Base-by-base conservation (phyloP, 129 eudicot genomes). In the Logfia minima region DNA sequence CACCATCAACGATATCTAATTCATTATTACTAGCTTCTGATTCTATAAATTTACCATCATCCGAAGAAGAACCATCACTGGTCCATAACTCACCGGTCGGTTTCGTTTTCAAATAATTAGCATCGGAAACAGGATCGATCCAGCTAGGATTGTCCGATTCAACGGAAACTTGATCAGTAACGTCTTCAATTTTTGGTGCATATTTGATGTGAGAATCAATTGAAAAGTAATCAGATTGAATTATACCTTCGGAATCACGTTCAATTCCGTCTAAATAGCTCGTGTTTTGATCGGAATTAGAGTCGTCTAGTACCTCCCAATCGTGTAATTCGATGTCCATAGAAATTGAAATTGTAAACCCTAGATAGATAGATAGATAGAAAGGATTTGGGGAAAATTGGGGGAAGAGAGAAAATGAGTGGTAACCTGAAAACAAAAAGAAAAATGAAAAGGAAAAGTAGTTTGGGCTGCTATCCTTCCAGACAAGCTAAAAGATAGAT, bases 231-330 rank as follows among this genome's bases (percentile, higher is more conserved):
- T 93, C 85, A 58, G 79, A 39, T 76, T 78, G 85, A 68, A 92
- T 85, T 43, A 93, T 56, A 34, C 86, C 88, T 74, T 70, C 83
- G 6, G 81, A 51, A 14, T 68, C 83, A n/a, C 78, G 66, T 60
- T 84, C 86, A 65, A 88, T 76, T 41, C 77, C 89, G 17, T 83
- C 84, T 51, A 85, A 75, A 6, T 63, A 81, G 69, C 31, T 19
- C 18, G 67, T 77, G 21, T 58, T 74, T 23, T 79, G 78, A 66
- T 8, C 58, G 3, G 83, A 18, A 28, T 17, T 71, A n/a, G 87
- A 77, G 56, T 84, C 87, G 1, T 86, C 91, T 66, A 91, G 86
- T 3, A 91, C 66, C 79, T 91, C 97, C 97, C 97, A 91, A 24
- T 86, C 96, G 59, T 56, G 58, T 32, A 85, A 41, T 17, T 74